Evolutionary conservation across 768 basidiomycete species (phyloP).

Genomic region (Xerocomellus intermedius): DNA sequence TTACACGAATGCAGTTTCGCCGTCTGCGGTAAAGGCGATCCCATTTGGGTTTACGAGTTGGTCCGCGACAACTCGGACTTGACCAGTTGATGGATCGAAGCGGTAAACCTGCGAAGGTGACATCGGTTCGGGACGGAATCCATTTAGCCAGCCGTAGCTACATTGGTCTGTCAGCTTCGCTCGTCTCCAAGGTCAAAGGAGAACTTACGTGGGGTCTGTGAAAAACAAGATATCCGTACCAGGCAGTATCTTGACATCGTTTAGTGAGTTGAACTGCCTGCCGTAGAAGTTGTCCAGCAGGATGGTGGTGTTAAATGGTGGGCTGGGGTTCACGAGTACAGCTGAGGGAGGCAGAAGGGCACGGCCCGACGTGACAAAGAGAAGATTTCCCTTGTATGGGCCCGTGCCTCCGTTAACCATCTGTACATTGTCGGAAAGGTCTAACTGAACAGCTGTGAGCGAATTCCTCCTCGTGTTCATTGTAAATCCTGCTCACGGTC

Average conservation of each 20-base stretch:
- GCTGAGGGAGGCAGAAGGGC: constrained; percentile 61
- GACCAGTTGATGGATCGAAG: constrained; percentile 60
- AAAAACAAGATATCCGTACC: constrained; percentile 68
- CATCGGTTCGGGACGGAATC: constrained; percentile 65
- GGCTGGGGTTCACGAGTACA: constrained; percentile 59
- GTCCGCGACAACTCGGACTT: constrained; percentile 71
- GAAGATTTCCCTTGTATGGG: constrained; percentile 54
- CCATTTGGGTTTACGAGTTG: constrained; percentile 76
- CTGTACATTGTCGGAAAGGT: constrained; percentile 56
- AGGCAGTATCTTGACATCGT: constrained; percentile 76
- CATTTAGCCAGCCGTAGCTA: constrained; percentile 63
- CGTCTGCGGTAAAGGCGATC: constrained; percentile 65
- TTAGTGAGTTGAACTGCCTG: constrained; percentile 79
- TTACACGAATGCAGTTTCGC: constrained; percentile 63
- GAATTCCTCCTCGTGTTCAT: not conserved
- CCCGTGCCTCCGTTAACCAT: constrained; percentile 74
- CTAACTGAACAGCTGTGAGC: constrained; percentile 42
- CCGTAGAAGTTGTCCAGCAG: constrained; percentile 79
- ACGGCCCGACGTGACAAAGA: constrained; percentile 66
- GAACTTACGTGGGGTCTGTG: constrained; percentile 64
- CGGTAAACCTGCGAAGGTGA: constrained; percentile 78
- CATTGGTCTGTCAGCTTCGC: not conserved
- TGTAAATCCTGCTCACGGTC: constrained; percentile 26
- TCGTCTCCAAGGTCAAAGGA: not conserved
- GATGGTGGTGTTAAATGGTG: constrained; percentile 66